Evolutionary conservation across 1,284 basidiomycete genomes (phyloP).

Genomic region (Cryptococcus floricola): DNA sequence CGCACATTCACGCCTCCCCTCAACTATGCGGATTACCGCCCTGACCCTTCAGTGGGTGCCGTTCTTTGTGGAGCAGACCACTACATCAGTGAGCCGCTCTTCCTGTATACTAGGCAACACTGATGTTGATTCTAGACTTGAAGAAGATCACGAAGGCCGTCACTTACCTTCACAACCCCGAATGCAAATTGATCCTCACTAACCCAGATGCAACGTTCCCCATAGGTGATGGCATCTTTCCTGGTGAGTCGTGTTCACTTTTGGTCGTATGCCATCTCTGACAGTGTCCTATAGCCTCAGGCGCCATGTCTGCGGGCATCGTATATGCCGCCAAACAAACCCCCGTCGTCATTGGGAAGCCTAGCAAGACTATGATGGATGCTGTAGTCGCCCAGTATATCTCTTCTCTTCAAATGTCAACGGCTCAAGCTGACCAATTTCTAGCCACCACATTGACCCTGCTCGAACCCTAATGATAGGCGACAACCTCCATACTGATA

Average conservation of each 20-base stretch:
- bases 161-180: conserved; percentile 78
- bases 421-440: neutral
- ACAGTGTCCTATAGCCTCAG: conserved; percentile 52
- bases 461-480: conserved; percentile 88
- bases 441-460: conserved; percentile 78
- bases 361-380: conserved; percentile 86
- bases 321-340: conserved; percentile 62
- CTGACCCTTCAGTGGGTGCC: conserved; percentile 75
- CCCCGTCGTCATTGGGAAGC: conserved; percentile 88
- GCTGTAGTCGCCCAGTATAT: conserved; percentile 87
- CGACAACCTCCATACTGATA: conserved; percentile 89
- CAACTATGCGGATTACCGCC: conserved; percentile 62
- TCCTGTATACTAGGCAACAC: neutral
- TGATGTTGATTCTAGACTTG: conserved; percentile 60
- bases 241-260: conserved; percentile 54
- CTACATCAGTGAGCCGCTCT: conserved; percentile 39
- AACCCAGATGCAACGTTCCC: conserved; percentile 93
- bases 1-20: conserved; percentile 68
- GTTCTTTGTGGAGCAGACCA: conserved; percentile 80
- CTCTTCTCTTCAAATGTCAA: neutral
- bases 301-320: conserved; percentile 77
- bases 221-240: conserved; percentile 69
- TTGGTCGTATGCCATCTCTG: neutral
- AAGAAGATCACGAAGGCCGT: conserved; percentile 91
- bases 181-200: conserved; percentile 82